Percentiles rank a stretch among this genome's conserved stretches.
Conservation (phyloP, 2,329 filamentous ascomycete genomes). For the Aureobasidium mangrovei region DNA sequence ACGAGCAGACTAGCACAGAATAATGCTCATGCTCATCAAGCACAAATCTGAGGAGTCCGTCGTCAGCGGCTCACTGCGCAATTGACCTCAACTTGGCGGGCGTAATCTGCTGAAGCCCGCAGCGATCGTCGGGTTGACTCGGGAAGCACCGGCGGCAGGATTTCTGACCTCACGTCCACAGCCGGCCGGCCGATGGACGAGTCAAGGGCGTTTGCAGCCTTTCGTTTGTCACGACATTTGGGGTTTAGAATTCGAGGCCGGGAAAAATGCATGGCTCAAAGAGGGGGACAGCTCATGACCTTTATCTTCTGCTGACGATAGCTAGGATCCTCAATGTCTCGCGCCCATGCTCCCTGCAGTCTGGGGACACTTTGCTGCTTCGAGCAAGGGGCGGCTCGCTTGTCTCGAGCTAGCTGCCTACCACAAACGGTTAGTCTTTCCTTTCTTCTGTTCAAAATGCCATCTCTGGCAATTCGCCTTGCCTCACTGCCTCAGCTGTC, state of each 20-base stretch:
- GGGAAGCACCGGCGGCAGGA: slow-evolving; percentile 1
- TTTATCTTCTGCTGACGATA: slow-evolving; percentile 1
- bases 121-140: slow-evolving; percentile 12
- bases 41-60: background rate
- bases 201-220: background rate
- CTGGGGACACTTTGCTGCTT: slow-evolving; percentile 8
- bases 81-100: slow-evolving; percentile 2
- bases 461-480: background rate
- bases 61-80: slow-evolving; percentile 5
- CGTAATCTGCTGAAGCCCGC: slow-evolving; percentile 7
- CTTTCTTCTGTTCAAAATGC: background rate
- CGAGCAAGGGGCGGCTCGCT: slow-evolving; percentile 2
- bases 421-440: slow-evolving; percentile 5
- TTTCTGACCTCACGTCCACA: slow-evolving; percentile 4
- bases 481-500: background rate
- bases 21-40: too few species aligned
- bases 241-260: background rate
- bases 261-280: background rate
- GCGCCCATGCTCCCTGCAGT: slow-evolving; percentile 7
- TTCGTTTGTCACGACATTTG: background rate
- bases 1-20: too few species aligned
- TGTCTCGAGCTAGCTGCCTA: background rate
- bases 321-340: slow-evolving; percentile 5
- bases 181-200: background rate
- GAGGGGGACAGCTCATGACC: background rate